These are phyloP conservation scores for Sarocladiaceae sp. DNA, from an alignment of 2,329 filamentous ascomycete species.

Conservation along the genomic window DNA sequence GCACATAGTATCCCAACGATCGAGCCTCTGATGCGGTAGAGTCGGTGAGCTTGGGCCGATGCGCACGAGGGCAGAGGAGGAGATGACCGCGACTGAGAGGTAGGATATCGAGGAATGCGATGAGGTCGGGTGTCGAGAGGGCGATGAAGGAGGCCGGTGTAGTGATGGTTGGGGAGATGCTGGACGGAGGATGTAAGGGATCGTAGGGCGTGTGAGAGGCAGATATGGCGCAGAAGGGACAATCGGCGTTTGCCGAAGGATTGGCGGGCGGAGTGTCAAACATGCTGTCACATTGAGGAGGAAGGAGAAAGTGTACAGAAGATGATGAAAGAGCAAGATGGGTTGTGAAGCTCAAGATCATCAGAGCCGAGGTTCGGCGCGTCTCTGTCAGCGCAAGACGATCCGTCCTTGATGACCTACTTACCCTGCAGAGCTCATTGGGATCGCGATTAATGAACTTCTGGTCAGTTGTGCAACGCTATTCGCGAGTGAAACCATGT, in stretches of 20 bases:
- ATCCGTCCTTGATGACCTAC: too few relatives aligned
- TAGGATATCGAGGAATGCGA: slow-evolving; percentile 92
- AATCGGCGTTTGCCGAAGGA: slow-evolving; percentile 22
- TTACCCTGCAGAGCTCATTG: too few relatives aligned
- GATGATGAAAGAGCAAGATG: background rate
- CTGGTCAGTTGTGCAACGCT: too few relatives aligned
- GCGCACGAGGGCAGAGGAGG: slow-evolving; percentile 69
- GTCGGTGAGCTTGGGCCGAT: slow-evolving; percentile 73
- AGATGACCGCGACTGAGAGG: slow-evolving; percentile 80
- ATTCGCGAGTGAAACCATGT: too few relatives aligned
- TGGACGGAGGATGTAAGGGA: slow-evolving; percentile 35
- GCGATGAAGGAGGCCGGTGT: slow-evolving; percentile 55
- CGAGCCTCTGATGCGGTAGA: slow-evolving; percentile 56
- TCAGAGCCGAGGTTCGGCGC: slow-evolving; percentile 7
- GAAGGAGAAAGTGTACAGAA: too few relatives aligned
- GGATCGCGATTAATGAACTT: too few relatives aligned
- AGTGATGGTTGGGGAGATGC: slow-evolving; percentile 26
- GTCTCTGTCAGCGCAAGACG: too few relatives aligned
- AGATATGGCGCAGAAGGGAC: slow-evolving; percentile 59
- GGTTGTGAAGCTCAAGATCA: background rate
- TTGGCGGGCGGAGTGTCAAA: background rate
- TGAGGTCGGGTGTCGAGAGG: slow-evolving; percentile 66
- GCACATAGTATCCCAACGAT: slow-evolving; percentile 62
- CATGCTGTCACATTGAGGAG: slow-evolving; percentile 4
- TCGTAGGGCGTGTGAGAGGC: slow-evolving; percentile 41